Evolutionary conservation across 805 yeast genomes (phyloP), one percentile per base, ranked within the genome.

Genomic region (Metschnikowia noctiluminum): DNA sequence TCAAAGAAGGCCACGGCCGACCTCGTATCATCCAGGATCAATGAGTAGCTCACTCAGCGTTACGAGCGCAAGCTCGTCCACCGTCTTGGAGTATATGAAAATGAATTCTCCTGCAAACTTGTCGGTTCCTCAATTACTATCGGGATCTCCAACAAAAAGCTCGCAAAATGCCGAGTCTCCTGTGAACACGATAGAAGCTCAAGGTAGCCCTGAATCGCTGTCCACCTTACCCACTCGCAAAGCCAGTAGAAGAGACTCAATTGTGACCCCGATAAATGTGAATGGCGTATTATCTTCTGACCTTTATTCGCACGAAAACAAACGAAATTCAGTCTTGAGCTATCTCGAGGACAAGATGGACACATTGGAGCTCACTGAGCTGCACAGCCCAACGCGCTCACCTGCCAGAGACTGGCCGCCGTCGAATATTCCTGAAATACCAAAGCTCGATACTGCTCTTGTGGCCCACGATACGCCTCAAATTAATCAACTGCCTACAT

Each of bases 1-100:
- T 10, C 61, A 60, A 42, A 78, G 81, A 63, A 84, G 80, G 60
- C 91, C 89, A 49, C 78, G 96, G 63, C 95, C 96, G 38, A 87
- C 92, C 0, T 86, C 94, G 9, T 87, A 85, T 60, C 91, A 87
- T 61, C 95, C 96, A 14, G 77, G 84, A 1, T 71, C 80, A 12
- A 62, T 70, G 68, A 54, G 71, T 5, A 64, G 73, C 3, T 52
- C 69, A 26, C 52, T 62, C 35, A 48, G 53, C 35, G 30, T 46
- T 16, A 40, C 35, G 51, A 46, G 35, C 27, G 52, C 37, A 35
- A 45, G 45, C 38, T 42, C 58, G 6, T 54, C 66, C 14, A 58
- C 58, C 14, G 62, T 62, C 38, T 57, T 54, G 50, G 78, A 70
- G 50, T 73, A 51, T 47, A 59, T 68, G 48, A 70, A 65, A 48